phyloP scores from a whole-genome alignment of 2,329 filamentous ascomycete species.

The Aureobasidium sp. region DNA sequence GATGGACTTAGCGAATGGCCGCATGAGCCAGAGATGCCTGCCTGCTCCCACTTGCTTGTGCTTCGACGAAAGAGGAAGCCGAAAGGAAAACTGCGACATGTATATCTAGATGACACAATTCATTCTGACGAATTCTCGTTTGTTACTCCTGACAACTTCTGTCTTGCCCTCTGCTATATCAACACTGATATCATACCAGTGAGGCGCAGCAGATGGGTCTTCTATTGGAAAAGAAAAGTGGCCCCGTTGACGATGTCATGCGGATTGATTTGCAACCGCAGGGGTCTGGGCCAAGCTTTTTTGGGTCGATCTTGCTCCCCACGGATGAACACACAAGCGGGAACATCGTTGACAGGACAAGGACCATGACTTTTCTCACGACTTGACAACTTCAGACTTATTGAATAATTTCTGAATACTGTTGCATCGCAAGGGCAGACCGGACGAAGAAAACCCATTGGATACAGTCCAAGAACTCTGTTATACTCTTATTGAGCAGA shows the following conservation, averaged over 20 bases:
- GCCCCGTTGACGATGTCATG: neutral
- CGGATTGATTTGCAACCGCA: neutral
- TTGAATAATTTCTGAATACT: neutral
- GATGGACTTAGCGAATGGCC: neutral
- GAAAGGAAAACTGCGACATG: neutral
- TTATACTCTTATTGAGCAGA: neutral
- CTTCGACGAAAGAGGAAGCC: neutral
- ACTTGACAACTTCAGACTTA: neutral
- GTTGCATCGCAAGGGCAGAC: neutral
- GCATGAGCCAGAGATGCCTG: neutral
- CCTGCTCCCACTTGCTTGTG: neutral
- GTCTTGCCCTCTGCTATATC: neutral
- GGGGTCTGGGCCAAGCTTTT: constrained; percentile 2
- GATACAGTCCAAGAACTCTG: neutral
- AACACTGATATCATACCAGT: neutral
- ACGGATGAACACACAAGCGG: neutral
- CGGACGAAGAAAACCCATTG: neutral
- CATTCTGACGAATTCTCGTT: neutral
- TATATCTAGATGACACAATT: neutral
- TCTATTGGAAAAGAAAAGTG: neutral
- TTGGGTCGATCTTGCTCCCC: neutral
- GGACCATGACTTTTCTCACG: neutral
- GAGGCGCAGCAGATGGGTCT: neutral
- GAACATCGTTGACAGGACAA: neutral
- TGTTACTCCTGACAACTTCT: too few species aligned